These are phyloP conservation scores for Camelina laxa DNA, from an alignment of 345 rosid species.

Conservation along the genomic window DNA sequence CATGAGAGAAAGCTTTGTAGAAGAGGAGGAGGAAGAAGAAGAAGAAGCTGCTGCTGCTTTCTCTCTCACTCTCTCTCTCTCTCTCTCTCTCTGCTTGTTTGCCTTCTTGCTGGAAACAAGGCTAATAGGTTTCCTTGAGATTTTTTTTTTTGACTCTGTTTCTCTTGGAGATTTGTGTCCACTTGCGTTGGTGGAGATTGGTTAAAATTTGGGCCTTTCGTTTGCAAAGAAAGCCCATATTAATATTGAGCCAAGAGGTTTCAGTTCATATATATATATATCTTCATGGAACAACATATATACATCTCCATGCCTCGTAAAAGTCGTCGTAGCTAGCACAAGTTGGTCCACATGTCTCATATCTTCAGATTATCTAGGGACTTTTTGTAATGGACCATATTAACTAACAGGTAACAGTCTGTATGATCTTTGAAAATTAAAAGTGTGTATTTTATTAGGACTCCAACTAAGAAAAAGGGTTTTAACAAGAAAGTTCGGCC, in stretches of 20 bases:
- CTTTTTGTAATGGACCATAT: too few relatives aligned
- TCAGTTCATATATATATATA: not conserved
- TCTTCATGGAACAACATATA: not conserved
- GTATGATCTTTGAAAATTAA: too few relatives aligned
- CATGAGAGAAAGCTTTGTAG: constrained; percentile 31
- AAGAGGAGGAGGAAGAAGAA: constrained; percentile 15
- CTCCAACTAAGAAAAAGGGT: not conserved
- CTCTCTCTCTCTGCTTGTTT: constrained; percentile 34
- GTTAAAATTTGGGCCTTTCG: not conserved
- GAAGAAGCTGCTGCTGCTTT: constrained; percentile 6
- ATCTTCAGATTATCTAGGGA: too few relatives aligned
- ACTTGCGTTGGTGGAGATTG: constrained; percentile 7
- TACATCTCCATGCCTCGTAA: not conserved
- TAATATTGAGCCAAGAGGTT: not conserved
- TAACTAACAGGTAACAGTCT: too few relatives aligned
- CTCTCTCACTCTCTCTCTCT: constrained; percentile 10
- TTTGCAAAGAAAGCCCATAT: not conserved
- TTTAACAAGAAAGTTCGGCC: not conserved
- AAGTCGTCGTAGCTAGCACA: not conserved
- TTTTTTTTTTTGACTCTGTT: not conserved
- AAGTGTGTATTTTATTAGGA: too few relatives aligned
- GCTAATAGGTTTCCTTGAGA: constrained; percentile 22
- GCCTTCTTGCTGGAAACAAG: constrained; percentile 23
- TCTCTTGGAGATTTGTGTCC: constrained; percentile 24
- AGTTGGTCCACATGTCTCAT: not conserved